Percentiles rank a stretch among this genome's conserved stretches.
phyloP scores from a whole-genome alignment of 306 rosid genomes.

The Arachis stenosperma region DNA sequence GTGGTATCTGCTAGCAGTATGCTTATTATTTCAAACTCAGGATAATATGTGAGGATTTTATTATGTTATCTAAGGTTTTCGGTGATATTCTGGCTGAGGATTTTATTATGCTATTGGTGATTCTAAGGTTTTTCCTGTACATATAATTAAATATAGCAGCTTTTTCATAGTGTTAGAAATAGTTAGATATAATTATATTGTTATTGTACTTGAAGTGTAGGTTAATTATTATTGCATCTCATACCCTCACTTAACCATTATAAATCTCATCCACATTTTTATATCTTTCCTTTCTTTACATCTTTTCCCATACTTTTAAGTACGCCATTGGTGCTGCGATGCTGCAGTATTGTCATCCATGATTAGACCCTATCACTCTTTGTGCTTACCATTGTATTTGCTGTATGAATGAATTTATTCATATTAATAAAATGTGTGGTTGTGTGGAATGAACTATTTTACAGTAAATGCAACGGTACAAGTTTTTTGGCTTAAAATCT shows the following conservation, averaged over 20 bases:
- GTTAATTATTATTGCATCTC: constrained; percentile 1
- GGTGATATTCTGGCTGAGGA: constrained; percentile 22
- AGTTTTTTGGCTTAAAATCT: neutral
- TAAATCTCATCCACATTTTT: neutral
- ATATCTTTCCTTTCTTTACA: neutral
- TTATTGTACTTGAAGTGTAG: neutral
- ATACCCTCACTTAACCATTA: neutral
- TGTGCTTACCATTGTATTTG: neutral
- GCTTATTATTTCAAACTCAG: constrained; percentile 20
- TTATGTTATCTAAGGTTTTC: constrained; percentile 26
- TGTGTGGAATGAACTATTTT: neutral
- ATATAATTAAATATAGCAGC: constrained; percentile 2
- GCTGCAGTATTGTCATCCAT: neutral
- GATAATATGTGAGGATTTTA: constrained; percentile 19
- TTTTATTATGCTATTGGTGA: constrained; percentile 24
- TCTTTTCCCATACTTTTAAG: neutral
- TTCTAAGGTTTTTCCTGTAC: constrained; percentile 1
- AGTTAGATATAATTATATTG: neutral
- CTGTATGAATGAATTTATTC: neutral
- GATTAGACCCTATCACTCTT: neutral
- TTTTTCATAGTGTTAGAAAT: constrained; percentile 8
- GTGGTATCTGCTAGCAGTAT: constrained; percentile 12
- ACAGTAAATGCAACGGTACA: neutral
- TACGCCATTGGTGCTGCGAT: neutral
- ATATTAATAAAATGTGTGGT: neutral